phyloP scores from a whole-genome alignment of 192 early-diverging fungal genomes.

The Paraglomus brasilianum region DNA sequence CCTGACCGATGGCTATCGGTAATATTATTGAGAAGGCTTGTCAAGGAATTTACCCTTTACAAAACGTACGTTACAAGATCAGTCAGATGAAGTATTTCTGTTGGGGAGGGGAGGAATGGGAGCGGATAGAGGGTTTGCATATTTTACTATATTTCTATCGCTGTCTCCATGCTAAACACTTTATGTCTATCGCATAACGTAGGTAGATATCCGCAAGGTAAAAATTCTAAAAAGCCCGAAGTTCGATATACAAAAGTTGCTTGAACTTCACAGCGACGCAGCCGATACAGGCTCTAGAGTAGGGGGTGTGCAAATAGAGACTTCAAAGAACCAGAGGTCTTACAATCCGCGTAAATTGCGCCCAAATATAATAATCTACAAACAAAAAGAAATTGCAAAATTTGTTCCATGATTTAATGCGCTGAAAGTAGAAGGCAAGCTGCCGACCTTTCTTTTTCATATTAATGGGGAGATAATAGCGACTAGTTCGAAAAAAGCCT shows the following conservation, averaged over 20 bases:
- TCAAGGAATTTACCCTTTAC: constrained; percentile 97
- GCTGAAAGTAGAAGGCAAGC: no score
- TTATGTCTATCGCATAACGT: neutral
- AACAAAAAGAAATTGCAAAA: no score
- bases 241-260: constrained; percentile 92
- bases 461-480: no score
- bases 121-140: no score
- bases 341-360: constrained; percentile 13
- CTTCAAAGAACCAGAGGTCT: constrained; percentile 84
- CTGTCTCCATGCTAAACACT: neutral
- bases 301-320: constrained; percentile 69
- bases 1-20: constrained; percentile 95
- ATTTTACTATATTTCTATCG: no score
- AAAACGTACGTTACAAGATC: constrained; percentile 57
- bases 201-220: constrained; percentile 89
- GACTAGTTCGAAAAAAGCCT: no score
- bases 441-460: no score
- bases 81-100: no score
- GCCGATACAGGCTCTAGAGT: constrained; percentile 82
- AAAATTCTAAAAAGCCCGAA: constrained; percentile 99
- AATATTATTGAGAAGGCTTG: constrained; percentile 96
- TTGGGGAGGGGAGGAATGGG: no score
- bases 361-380: no score
- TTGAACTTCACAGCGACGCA: constrained; percentile 91
- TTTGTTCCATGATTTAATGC: no score